phyloP scores from a whole-genome alignment of 176 grass and related monocot genomes.

The Aechmea fasciata region DNA sequence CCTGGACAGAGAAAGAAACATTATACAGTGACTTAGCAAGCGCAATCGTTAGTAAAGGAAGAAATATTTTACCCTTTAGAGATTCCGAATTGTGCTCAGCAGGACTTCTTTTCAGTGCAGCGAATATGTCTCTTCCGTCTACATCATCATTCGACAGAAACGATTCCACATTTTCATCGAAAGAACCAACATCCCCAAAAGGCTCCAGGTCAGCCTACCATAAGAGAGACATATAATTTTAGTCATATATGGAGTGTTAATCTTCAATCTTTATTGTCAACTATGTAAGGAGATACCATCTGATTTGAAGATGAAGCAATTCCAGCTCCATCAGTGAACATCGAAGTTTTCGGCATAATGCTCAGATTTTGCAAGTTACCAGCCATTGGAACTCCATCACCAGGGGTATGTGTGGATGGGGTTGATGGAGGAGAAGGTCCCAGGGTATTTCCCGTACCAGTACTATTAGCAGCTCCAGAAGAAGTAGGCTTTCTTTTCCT shows the following conservation, averaged over 20 bases:
- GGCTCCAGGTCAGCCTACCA: conserved; percentile 81
- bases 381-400: conserved; percentile 43
- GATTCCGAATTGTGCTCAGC: conserved; percentile 65
- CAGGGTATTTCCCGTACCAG: conserved; percentile 76
- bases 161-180: conserved; percentile 92
- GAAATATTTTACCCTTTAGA: conserved; percentile 49
- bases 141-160: conserved; percentile 89
- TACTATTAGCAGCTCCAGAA: conserved; percentile 86
- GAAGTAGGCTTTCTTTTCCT: conserved; percentile 88
- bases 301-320: conserved; percentile 79
- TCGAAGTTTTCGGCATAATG: conserved; percentile 51
- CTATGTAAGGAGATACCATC: conserved; percentile 49
- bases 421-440: conserved; percentile 85
- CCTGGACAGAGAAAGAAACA: conserved; percentile 31
- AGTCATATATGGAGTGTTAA: background rate
- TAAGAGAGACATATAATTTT: background rate
- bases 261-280: background rate
- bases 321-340: conserved; percentile 53
- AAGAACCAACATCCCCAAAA: conserved; percentile 66
- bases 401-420: conserved; percentile 79
- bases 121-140: conserved; percentile 78
- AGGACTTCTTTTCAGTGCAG: conserved; percentile 69
- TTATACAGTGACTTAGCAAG: background rate
- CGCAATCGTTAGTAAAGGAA: conserved; percentile 1
- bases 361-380: conserved; percentile 46